Evolutionary conservation across 495 filamentous ascomycete genomes (phyloP).

Genomic region (Lichenothelia convexa): DNA sequence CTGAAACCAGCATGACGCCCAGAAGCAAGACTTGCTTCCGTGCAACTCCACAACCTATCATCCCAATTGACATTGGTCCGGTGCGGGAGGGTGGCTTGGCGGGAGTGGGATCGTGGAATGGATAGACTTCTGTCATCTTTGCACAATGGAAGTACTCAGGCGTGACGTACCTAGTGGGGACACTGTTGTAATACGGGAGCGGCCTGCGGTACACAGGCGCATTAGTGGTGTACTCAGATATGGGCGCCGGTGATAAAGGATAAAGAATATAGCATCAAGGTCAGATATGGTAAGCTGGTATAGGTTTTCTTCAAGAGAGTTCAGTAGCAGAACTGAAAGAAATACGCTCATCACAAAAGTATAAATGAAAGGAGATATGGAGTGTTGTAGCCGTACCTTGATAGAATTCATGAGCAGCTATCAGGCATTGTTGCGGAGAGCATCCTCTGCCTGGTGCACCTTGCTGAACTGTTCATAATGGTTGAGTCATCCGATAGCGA

Average conservation of each 20-base stretch:
- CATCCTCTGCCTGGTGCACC: too few species aligned
- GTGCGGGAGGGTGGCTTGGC: constrained; percentile 68
- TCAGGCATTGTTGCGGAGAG: too few species aligned
- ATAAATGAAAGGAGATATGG: not conserved
- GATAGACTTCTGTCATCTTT: constrained; percentile 98
- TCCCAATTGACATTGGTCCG: constrained; percentile 43
- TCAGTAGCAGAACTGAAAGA: constrained; percentile 29
- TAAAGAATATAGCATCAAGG: too few species aligned
- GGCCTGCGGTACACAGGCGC: not conserved
- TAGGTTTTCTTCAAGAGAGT: constrained; percentile 20
- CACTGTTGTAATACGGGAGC: not conserved
- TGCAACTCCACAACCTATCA: constrained; percentile 80
- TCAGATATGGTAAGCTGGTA: constrained; percentile 22
- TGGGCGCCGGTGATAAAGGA: too few species aligned
- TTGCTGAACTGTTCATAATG: too few species aligned
- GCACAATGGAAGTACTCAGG: constrained; percentile 4
- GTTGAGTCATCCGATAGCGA: too few species aligned
- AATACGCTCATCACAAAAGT: constrained; percentile 24
- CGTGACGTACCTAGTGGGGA: not conserved
- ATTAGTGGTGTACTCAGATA: not conserved
- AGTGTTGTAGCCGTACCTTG: not conserved
- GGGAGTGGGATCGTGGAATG: constrained; percentile 78
- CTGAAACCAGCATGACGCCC: constrained; percentile 28
- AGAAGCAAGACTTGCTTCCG: not conserved
- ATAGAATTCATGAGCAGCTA: too few species aligned